A percentile compares a stretch with the other conserved stretches of the same genome.
Conservation (phyloP, 129 eudicot genomes). For the Saussurea involucrata region DNA sequence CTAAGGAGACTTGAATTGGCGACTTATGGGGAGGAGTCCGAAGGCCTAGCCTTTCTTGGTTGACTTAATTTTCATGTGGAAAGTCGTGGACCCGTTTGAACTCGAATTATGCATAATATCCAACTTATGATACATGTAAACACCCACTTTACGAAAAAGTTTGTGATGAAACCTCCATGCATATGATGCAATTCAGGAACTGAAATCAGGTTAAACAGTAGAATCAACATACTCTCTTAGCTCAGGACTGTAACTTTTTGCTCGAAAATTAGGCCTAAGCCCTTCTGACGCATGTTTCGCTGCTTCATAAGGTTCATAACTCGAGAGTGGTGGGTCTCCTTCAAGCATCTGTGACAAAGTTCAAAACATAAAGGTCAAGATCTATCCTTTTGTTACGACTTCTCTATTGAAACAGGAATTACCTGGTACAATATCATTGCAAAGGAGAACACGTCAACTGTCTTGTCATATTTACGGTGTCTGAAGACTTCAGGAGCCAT, state of each 20-base stretch:
- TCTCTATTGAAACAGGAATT: constrained; percentile 1
- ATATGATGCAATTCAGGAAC: constrained; percentile 8
- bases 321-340: constrained; percentile 87
- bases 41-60: too few relatives aligned
- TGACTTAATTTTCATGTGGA: too few relatives aligned
- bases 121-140: too few relatives aligned
- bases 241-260: constrained; percentile 58
- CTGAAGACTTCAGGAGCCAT: constrained; percentile 99
- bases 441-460: constrained; percentile 93
- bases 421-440: constrained; percentile 98
- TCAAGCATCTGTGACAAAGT: constrained; percentile 82
- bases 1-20: too few relatives aligned
- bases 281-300: constrained; percentile 90
- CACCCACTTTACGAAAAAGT: neutral
- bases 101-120: neutral
- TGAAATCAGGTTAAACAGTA: constrained; percentile 4
- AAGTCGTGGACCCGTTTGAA: neutral
- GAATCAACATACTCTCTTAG: constrained; percentile 68
- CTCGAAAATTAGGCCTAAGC: constrained; percentile 69
- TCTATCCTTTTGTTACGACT: neutral
- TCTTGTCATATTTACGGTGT: constrained; percentile 95
- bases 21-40: too few relatives aligned
- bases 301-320: constrained; percentile 89
- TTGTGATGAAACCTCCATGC: neutral
- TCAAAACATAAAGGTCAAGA: neutral